Conservation (phyloP, 2,329 filamentous ascomycete genomes). For the Acephala macrosclerotiorum region DNA sequence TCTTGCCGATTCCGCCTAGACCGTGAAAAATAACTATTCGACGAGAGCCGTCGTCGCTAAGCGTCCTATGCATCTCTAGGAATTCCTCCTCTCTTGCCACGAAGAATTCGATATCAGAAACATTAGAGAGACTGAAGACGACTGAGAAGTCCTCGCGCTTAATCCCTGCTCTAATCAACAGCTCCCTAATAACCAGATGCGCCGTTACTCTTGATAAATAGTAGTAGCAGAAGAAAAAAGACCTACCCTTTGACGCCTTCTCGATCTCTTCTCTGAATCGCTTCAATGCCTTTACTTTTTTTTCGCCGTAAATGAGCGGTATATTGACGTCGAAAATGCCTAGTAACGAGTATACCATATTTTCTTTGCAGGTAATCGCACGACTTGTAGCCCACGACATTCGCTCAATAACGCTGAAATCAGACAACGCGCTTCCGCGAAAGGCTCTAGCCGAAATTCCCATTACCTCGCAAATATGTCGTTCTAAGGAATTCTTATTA, state of each 20-base stretch:
- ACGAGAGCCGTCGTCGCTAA: conserved; percentile 37
- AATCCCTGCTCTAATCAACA: conserved; percentile 17
- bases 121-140: conserved; percentile 40
- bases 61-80: conserved; percentile 40
- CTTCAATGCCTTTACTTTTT: neutral
- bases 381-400: conserved; percentile 39
- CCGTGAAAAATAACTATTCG: conserved; percentile 20
- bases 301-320: conserved; percentile 27
- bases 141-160: conserved; percentile 40
- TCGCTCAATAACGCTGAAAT: conserved; percentile 28
- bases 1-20: conserved; percentile 23
- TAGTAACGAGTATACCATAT: neutral
- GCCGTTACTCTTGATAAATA: conserved; percentile 2
- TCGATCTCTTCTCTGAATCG: conserved; percentile 45
- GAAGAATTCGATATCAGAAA: conserved; percentile 42
- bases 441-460: conserved; percentile 28
- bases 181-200: neutral
- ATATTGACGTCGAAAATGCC: conserved; percentile 5
- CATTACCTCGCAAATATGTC: conserved; percentile 30
- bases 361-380: neutral
- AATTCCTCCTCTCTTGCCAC: conserved; percentile 45
- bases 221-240: neutral
- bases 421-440: conserved; percentile 21
- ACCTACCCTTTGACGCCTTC: conserved; percentile 17
- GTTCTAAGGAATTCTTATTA: conserved; percentile 29